Evolutionary conservation across 345 rosid genomes (phyloP).

Genomic region (Stellera chamaejasme): DNA sequence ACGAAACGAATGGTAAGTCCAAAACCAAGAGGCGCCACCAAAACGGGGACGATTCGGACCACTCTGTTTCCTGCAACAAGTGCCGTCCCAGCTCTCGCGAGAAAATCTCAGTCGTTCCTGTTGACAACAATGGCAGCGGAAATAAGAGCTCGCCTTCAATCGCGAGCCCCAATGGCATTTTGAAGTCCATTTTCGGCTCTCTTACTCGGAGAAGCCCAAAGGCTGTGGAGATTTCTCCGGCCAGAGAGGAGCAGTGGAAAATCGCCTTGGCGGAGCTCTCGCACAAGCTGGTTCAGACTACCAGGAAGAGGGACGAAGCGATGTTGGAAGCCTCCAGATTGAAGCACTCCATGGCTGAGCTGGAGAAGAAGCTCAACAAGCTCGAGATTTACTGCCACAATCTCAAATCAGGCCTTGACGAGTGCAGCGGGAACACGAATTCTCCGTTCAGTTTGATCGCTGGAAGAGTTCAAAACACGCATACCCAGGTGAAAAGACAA

Average conservation of each 20-base stretch:
- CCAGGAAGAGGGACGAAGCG: slow-evolving; percentile 82
- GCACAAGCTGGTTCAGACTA: slow-evolving; percentile 65
- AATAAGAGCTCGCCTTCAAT: slow-evolving; percentile 34
- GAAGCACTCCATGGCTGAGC: slow-evolving; percentile 76
- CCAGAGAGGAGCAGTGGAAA: slow-evolving; percentile 72
- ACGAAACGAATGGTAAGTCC: slow-evolving; percentile 29
- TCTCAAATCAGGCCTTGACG: slow-evolving; percentile 73
- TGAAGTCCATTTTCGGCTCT: slow-evolving; percentile 63
- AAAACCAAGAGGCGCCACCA: slow-evolving; percentile 37
- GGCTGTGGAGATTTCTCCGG: slow-evolving; percentile 18
- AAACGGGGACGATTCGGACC: slow-evolving; percentile 13
- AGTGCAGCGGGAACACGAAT: slow-evolving; percentile 28
- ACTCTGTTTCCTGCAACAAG: slow-evolving; percentile 72
- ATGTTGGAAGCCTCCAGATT: slow-evolving; percentile 65
- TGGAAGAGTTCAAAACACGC: slow-evolving; percentile 7
- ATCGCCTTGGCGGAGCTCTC: slow-evolving; percentile 74
- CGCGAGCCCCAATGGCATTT: slow-evolving; percentile 69
- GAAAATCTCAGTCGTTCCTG: slow-evolving; percentile 74
- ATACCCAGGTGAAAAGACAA: not conserved
- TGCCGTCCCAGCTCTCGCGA: slow-evolving; percentile 76
- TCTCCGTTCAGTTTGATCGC: slow-evolving; percentile 17
- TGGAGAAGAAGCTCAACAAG: slow-evolving; percentile 87
- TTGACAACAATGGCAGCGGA: slow-evolving; percentile 46
- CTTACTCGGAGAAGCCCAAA: slow-evolving; percentile 59
- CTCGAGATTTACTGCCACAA: slow-evolving; percentile 77